Conservation (phyloP, 306 rosid genomes). For the Vachellia pachyceras region DNA sequence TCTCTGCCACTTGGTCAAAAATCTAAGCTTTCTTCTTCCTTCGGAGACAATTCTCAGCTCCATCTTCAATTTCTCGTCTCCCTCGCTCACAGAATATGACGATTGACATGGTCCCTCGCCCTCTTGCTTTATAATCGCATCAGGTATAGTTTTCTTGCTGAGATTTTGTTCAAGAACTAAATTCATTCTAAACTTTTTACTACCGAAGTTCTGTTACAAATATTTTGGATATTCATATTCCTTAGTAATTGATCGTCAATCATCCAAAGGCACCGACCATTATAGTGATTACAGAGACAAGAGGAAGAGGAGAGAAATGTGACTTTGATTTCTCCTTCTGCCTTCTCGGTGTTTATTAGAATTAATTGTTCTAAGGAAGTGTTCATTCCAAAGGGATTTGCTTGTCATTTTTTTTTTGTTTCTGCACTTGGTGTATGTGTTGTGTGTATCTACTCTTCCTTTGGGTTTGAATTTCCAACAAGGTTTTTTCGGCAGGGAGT, state of each 20-base stretch:
- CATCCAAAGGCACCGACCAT: slow-evolving; percentile 14
- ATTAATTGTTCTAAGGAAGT: slow-evolving; percentile 19
- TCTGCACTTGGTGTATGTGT: neutral
- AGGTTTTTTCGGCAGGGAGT: slow-evolving; percentile 24
- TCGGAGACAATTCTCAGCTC: slow-evolving; percentile 33
- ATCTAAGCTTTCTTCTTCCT: slow-evolving; percentile 37
- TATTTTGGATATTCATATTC: slow-evolving; percentile 26
- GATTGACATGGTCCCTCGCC: slow-evolving; percentile 25
- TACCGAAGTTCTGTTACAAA: neutral
- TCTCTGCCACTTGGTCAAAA: slow-evolving; percentile 43
- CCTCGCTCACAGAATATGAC: slow-evolving; percentile 34
- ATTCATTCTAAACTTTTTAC: neutral
- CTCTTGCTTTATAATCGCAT: slow-evolving; percentile 35
- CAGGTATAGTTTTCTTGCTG: slow-evolving; percentile 41
- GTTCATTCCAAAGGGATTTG: slow-evolving; percentile 31
- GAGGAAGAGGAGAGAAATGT: neutral
- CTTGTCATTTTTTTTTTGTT: slow-evolving; percentile 29
- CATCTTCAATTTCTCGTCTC: slow-evolving; percentile 43
- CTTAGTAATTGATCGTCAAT: slow-evolving; percentile 22
- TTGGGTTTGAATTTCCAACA: slow-evolving; percentile 25
- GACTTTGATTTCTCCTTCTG: slow-evolving; percentile 22
- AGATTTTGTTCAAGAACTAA: slow-evolving; percentile 3
- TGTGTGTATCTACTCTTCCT: neutral
- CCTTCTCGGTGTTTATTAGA: neutral
- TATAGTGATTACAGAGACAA: slow-evolving; percentile 15